These are phyloP conservation scores for Fusarium subtropicale DNA, from an alignment of 2,329 filamentous ascomycete species.

Conservation along the genomic window DNA sequence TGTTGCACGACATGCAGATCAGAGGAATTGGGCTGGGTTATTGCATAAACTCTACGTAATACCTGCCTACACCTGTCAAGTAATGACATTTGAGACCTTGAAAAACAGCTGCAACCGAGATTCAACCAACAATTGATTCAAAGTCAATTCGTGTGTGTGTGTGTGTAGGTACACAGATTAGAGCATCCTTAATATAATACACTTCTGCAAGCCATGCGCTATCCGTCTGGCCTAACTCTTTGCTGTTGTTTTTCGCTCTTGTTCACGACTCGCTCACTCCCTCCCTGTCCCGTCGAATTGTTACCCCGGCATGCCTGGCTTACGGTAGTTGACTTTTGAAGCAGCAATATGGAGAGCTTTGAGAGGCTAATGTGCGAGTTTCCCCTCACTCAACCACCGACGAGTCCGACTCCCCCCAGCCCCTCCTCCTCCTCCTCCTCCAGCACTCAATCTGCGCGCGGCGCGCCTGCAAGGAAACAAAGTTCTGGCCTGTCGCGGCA, in stretches of 20 bases:
- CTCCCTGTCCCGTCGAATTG: background rate
- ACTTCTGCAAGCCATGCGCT: constrained; percentile 30
- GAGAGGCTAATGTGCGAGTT: constrained; percentile 9
- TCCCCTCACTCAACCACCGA: background rate
- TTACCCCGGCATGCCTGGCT: background rate
- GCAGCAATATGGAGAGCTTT: constrained; percentile 9
- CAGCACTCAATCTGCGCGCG: background rate
- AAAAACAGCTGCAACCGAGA: background rate
- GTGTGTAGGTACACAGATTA: background rate
- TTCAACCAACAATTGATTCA: background rate
- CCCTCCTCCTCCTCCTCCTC: background rate
- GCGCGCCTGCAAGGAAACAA: constrained; percentile 16
- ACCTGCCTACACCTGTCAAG: constrained; percentile 7
- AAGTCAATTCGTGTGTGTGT: constrained; percentile 10
- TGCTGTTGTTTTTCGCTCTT: background rate
- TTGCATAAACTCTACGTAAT: constrained; percentile 23
- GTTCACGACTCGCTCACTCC: constrained; percentile 1
- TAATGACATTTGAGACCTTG: constrained; percentile 5
- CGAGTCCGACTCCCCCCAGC: background rate
- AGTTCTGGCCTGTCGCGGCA: constrained; percentile 19
- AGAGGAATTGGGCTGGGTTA: background rate
- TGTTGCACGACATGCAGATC: constrained; percentile 4
- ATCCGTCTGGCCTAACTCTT: constrained; percentile 6
- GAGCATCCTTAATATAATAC: constrained; percentile 12
- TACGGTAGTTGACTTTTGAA: constrained; percentile 6